Evolutionary conservation across 2,329 filamentous ascomycete genomes (phyloP).

Genomic region (Botrytis tulipae): DNA sequence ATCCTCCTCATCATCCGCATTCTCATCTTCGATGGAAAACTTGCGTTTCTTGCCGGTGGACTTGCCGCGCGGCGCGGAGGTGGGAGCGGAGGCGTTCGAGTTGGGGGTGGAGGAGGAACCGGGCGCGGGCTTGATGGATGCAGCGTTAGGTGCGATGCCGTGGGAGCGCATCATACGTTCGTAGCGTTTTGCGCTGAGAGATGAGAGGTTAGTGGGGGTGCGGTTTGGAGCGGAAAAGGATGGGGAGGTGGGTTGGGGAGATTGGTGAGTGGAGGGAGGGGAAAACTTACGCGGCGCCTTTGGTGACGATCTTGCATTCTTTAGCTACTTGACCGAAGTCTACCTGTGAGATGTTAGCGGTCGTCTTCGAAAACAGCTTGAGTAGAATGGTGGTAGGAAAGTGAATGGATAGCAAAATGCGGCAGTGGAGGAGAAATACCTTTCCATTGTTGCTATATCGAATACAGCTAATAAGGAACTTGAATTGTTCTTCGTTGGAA

Average conservation of each 20-base stretch:
- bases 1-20: constrained; percentile 31
- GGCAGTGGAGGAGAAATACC: constrained; percentile 43
- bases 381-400: no score
- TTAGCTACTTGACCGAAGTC: constrained; percentile 64
- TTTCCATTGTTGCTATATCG: constrained; percentile 58
- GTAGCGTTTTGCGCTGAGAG: constrained; percentile 62
- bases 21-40: constrained; percentile 24
- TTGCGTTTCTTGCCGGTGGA: constrained; percentile 31
- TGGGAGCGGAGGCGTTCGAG: constrained; percentile 7
- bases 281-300: constrained; percentile 65
- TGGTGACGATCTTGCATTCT: constrained; percentile 61
- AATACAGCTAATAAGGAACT: constrained; percentile 66
- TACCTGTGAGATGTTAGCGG: constrained; percentile 46
- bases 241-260: not conserved
- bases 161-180: constrained; percentile 63
- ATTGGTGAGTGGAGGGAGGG: not conserved
- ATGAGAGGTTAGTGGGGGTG: not conserved
- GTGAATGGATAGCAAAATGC: not conserved
- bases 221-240: not conserved
- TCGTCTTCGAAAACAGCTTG: not conserved
- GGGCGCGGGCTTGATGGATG: constrained; percentile 30
- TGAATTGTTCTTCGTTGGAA: constrained; percentile 57
- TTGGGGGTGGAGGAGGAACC: constrained; percentile 17
- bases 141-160: constrained; percentile 43
- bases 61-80: constrained; percentile 8